A percentile compares a stretch with the other conserved stretches of the same genome.
Conservation (phyloP, 805 yeast genomes). For the Yarrowia sp. region DNA sequence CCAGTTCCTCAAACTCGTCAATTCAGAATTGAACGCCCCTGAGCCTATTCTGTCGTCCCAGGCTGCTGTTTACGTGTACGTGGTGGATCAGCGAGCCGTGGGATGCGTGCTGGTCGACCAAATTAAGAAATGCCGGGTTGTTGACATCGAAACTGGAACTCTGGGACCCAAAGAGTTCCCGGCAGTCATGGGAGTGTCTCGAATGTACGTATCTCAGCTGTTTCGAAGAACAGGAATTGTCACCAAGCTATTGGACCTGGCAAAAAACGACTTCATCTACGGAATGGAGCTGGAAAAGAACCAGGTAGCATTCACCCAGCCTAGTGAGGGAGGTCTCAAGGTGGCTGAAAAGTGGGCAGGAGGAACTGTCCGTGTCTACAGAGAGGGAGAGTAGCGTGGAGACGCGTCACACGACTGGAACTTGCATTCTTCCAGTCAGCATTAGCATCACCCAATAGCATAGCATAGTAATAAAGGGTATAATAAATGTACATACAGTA, state of each 20-base stretch:
- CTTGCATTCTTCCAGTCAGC: conserved; percentile 19
- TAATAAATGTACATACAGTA: too few species aligned
- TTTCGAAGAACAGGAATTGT: conserved; percentile 15
- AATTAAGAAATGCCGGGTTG: not conserved
- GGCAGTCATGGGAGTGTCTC: conserved; percentile 31
- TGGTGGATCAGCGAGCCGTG: conserved; percentile 28
- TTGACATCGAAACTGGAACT: conserved; percentile 1
- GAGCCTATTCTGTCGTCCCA: conserved; percentile 9
- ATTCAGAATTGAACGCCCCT: conserved; percentile 35
- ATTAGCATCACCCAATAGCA: conserved; percentile 6
- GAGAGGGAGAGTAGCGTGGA: conserved; percentile 11
- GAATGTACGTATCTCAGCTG: conserved; percentile 38
- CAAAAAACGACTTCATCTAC: conserved; percentile 18
- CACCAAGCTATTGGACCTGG: conserved; percentile 31
- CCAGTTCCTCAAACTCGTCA: conserved; percentile 25
- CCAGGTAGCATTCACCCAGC: conserved; percentile 29
- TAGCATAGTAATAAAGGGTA: not conserved
- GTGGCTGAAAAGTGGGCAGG: conserved; percentile 34
- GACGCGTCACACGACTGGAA: conserved; percentile 1
- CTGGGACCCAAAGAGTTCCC: conserved; percentile 21
- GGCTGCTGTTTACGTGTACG: conserved; percentile 32
- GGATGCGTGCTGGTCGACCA: conserved; percentile 33
- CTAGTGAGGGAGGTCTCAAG: conserved; percentile 32
- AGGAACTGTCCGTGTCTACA: conserved; percentile 7
- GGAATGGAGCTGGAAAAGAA: conserved; percentile 10